Conservation (phyloP, 768 basidiomycete genomes). For the Dendrothele bispora region DNA sequence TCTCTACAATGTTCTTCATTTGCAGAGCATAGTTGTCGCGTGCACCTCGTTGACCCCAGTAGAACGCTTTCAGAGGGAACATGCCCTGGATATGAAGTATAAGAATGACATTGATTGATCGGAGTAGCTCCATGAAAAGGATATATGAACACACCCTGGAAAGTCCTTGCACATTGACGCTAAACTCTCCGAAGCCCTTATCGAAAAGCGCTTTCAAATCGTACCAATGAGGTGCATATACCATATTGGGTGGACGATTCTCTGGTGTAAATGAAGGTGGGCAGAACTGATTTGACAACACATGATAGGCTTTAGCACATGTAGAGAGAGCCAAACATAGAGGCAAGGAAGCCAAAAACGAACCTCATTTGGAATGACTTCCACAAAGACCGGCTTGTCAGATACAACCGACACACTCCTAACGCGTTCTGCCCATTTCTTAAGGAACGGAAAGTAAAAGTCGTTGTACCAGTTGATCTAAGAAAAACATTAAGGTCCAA, state of each 20-base stretch:
- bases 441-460: constrained; percentile 78
- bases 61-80: constrained; percentile 77
- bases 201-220: constrained; percentile 86
- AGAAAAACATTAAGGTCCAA: background rate
- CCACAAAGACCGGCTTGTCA: constrained; percentile 71
- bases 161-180: constrained; percentile 90
- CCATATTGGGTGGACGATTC: constrained; percentile 58
- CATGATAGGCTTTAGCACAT: background rate
- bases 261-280: constrained; percentile 74
- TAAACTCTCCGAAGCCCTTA: constrained; percentile 83
- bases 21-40: constrained; percentile 83
- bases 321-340: background rate
- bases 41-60: constrained; percentile 84
- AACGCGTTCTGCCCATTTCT: constrained; percentile 65
- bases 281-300: constrained; percentile 59
- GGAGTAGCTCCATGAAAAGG: no score
- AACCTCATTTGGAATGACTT: constrained; percentile 94
- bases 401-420: constrained; percentile 42
- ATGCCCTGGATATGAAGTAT: constrained; percentile 58
- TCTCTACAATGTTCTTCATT: constrained; percentile 74
- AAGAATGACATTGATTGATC: no score
- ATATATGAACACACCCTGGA: constrained; percentile 75
- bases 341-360: constrained; percentile 1
- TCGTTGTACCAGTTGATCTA: constrained; percentile 88
- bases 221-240: constrained; percentile 82